Percentiles rank a stretch among this genome's conserved stretches.
These are phyloP conservation scores for Hortaea werneckii DNA, from an alignment of 2,329 filamentous ascomycete species.

Conservation along the genomic window DNA sequence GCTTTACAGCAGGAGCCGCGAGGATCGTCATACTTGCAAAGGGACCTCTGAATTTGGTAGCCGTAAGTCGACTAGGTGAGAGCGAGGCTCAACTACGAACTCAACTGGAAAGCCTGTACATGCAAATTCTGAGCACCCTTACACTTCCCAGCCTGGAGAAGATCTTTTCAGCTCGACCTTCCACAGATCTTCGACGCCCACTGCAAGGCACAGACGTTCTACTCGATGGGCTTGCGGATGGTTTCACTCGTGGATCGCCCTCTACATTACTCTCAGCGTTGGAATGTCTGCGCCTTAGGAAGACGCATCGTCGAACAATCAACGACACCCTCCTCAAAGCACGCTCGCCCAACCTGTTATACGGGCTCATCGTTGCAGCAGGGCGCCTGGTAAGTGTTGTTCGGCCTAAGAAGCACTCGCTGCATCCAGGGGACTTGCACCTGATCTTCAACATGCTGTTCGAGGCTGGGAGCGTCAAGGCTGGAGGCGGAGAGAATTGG, in stretches of 20 bases:
- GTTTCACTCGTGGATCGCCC: conserved; percentile 84
- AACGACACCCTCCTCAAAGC: conserved; percentile 78
- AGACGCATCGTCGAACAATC: conserved; percentile 74
- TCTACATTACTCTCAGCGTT: conserved; percentile 80
- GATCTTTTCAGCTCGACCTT: conserved; percentile 82
- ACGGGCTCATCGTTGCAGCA: conserved; percentile 86
- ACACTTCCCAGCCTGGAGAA: conserved; percentile 78
- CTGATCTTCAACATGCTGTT: conserved; percentile 99
- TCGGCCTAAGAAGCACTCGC: conserved; percentile 82
- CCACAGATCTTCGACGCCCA: conserved; percentile 83
- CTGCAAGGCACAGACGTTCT: conserved; percentile 85
- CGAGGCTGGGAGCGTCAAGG: conserved; percentile 82
- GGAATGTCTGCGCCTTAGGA: conserved; percentile 86
- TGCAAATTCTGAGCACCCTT: conserved; percentile 93
- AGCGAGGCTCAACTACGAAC: conserved; percentile 78
- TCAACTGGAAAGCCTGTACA: conserved; percentile 89
- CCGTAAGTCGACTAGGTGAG: conserved; percentile 84
- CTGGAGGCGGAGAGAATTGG: conserved; percentile 93
- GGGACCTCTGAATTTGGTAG: conserved; percentile 84
- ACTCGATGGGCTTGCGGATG: conserved; percentile 84
- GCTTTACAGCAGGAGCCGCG: conserved; percentile 77
- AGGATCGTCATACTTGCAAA: conserved; percentile 79
- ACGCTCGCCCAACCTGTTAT: conserved; percentile 68
- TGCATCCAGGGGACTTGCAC: conserved; percentile 91
- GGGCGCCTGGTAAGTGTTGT: conserved; percentile 91